Base-by-base conservation (phyloP, 78 protist species). In the Dictyostelium intermedium region DNA sequence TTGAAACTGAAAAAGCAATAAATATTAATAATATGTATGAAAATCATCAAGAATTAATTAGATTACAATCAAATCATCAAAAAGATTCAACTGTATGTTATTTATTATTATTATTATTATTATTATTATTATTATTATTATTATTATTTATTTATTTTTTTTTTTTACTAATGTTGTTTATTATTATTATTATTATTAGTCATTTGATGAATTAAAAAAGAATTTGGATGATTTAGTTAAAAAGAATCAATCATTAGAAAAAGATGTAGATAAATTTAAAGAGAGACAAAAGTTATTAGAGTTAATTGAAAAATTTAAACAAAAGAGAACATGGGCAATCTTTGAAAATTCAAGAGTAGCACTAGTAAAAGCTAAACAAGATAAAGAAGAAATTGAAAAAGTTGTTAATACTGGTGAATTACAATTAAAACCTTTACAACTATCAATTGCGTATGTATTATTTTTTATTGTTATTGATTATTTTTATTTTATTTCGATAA, bases 241-340 rank as follows among this genome's bases (percentile, higher is more conserved):
- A 41, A 37, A 93, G 66, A 91, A 97, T 82, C 95, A 96, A 50
- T 34, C 41, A 45, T 87, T 97, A 23, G 97, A 95, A 47, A 69
- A 66, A 30, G 96, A 97, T 10, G 98, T 97, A 5, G 83, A 50
- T 14, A 92, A 69, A 35, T 97, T 96, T 79, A 27, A 32, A 18
- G 97, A 97, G 27, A 85, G 97, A 82, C 70, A 97, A 63, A 27
- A 34, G 11, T 30, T 60, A 34, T 27, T 69, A 16, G 50, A 91
- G 10, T 43, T 1, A 5, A 43, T 96, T 23, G 91, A 97, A 16
- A 18, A 14, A 10, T 37, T 92, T 9, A n/a, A 86, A 25, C 34
- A 34, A 32, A 92, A 97, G 84, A 84, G n/a, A 32, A 25, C 60
- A 11, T 92, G 96, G 97, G 78, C 87, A 13, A 18, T 37, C 25